A percentile compares a stretch with the other conserved stretches of the same genome.
Conservation (phyloP, 83 land plant genomes). For the Diphasiastrum complanatum region DNA sequence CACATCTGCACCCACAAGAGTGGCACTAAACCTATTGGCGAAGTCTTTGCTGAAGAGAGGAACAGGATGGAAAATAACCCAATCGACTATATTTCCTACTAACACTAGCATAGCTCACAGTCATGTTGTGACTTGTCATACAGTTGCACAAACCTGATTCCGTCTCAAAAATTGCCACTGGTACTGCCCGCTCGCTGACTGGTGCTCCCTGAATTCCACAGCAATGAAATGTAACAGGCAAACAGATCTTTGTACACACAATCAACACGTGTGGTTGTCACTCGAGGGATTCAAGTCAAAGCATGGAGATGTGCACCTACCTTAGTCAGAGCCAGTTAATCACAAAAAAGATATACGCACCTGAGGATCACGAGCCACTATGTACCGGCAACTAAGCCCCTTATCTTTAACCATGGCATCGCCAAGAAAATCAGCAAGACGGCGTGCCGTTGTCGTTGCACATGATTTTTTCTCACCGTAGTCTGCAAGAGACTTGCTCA, state of each 20-base stretch:
- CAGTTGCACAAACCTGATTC: conserved; percentile 59
- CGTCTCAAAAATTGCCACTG: conserved; percentile 95
- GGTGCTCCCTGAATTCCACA: conserved; percentile 72
- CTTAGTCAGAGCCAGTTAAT: conserved; percentile 1
- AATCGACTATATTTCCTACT: background rate
- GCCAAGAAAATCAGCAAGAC: conserved; percentile 98
- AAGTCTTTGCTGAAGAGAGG: too few relatives aligned
- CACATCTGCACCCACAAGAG: conserved; percentile 47
- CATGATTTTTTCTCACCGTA: conserved; percentile 98
- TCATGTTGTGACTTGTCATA: background rate
- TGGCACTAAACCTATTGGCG: background rate
- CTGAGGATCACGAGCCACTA: conserved; percentile 92
- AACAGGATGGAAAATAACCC: background rate
- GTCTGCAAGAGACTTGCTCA: conserved; percentile 96
- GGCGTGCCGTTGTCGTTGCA: conserved; percentile 94
- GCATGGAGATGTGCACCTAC: background rate
- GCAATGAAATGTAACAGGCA: background rate
- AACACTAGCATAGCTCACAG: background rate
- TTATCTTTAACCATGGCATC: conserved; percentile 98
- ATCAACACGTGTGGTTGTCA: background rate
- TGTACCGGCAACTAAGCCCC: conserved; percentile 85
- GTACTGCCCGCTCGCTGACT: conserved; percentile 97
- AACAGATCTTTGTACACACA: background rate
- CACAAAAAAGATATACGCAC: conserved; percentile 28
- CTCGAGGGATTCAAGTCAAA: background rate